A percentile compares a stretch with the other conserved stretches of the same genome.
Evolutionary conservation across 2,329 filamentous ascomycete genomes (phyloP).

Genomic region (Aspergillus bombycis): DNA sequence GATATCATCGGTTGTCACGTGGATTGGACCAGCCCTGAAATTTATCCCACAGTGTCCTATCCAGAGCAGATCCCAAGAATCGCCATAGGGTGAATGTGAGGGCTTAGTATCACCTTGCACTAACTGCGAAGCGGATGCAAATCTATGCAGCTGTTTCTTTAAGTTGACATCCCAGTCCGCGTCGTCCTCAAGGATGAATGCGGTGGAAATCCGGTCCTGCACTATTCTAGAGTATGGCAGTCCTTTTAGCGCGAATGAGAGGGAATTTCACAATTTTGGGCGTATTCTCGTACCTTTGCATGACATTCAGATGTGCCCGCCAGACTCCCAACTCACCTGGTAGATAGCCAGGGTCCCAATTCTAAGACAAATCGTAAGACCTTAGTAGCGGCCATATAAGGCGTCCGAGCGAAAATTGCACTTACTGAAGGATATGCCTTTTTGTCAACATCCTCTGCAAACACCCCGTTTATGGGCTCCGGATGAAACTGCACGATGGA

Average conservation of each 20-base stretch:
- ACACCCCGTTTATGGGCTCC: no score
- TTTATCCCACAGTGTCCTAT: conserved; percentile 39
- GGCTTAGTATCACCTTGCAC: conserved; percentile 22
- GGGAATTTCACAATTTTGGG: background rate
- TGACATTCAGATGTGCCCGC: no score
- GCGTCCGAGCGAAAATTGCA: background rate
- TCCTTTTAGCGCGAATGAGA: background rate
- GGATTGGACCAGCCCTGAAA: background rate
- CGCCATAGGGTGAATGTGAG: conserved; percentile 31
- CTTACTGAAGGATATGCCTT: no score
- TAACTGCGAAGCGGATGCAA: conserved; percentile 36
- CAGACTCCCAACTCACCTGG: no score
- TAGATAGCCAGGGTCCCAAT: no score
- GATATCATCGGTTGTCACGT: background rate
- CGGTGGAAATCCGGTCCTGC: no score
- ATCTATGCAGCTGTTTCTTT: conserved; percentile 32
- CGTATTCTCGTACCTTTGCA: background rate
- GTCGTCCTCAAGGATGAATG: conserved; percentile 46
- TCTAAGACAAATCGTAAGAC: background rate
- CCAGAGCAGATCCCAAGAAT: conserved; percentile 43
- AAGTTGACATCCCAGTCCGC: conserved; percentile 43
- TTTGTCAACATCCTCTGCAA: no score
- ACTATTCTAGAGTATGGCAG: conserved; percentile 40
- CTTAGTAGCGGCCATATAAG: background rate
- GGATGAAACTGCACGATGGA: no score